Conservation (phyloP, 257 asterid genomes). For the Solanum chaucha region DNA sequence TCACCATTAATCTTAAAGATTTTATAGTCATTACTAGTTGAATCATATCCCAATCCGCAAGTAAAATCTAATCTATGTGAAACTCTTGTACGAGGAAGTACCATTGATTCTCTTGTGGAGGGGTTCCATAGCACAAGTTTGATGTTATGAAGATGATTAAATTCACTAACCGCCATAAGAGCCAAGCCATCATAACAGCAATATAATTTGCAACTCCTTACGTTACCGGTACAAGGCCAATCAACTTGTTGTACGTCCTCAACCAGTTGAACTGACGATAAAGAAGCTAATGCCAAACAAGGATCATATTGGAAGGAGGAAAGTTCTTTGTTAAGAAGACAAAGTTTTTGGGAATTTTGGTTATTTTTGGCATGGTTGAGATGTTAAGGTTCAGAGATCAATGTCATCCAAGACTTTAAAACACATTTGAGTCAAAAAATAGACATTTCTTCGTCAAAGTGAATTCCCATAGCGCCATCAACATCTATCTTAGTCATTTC, state of each 20-base stretch:
- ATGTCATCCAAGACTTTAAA: not conserved
- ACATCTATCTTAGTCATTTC: not conserved
- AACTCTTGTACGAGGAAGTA: not conserved
- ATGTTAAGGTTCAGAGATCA: not conserved
- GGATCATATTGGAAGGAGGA: not conserved
- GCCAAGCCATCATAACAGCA: not conserved
- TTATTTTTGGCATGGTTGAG: not conserved
- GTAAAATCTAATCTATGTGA: not conserved
- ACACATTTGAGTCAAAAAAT: conserved; percentile 12
- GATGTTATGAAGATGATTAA: not conserved
- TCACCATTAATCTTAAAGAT: not conserved
- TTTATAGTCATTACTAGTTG: not conserved
- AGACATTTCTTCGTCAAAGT: not conserved
- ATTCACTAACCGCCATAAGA: not conserved
- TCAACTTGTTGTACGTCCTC: not conserved
- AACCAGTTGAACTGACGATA: not conserved
- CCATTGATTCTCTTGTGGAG: not conserved
- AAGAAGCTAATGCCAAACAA: not conserved
- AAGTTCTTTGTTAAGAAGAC: not conserved
- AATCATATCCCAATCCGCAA: not conserved
- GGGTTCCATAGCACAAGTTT: not conserved
- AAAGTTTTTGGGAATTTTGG: not conserved
- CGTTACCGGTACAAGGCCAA: not conserved
- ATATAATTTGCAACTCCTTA: not conserved
- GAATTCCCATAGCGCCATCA: not conserved